Percentiles rank a stretch among this genome's conserved stretches.
These are phyloP conservation scores for Dactylellina cionopaga DNA, from an alignment of 2,329 filamentous ascomycete genomes.

Conservation along the genomic window DNA sequence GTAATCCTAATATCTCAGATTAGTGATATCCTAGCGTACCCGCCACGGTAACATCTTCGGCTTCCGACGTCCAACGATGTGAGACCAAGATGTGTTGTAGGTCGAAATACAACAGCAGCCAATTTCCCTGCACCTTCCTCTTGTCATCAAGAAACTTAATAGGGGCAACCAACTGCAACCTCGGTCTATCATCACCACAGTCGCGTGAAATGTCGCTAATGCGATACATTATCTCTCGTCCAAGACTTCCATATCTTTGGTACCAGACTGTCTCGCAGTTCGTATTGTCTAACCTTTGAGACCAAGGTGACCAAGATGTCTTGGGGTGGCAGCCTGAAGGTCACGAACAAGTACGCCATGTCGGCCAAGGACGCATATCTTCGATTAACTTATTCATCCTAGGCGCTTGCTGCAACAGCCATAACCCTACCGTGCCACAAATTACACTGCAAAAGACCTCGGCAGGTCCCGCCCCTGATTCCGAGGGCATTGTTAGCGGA, in stretches of 20 bases:
- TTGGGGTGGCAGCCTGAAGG: constrained; percentile 33
- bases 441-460: constrained; percentile 12
- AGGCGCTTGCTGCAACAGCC: not conserved
- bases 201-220: constrained; percentile 25
- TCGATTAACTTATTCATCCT: constrained; percentile 33
- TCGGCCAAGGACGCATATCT: constrained; percentile 22
- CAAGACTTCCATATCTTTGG: constrained; percentile 12
- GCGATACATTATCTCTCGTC: constrained; percentile 24
- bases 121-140: not conserved
- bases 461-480: constrained; percentile 12
- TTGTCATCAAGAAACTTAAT: not conserved
- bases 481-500: not conserved
- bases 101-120: constrained; percentile 10
- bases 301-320: constrained; percentile 16
- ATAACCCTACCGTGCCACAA: not conserved
- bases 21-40: constrained; percentile 5
- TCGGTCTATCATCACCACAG: constrained; percentile 25
- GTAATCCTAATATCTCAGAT: not conserved
- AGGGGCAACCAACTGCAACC: constrained; percentile 5
- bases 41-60: no score
- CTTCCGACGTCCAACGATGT: no score
- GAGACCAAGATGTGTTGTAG: not conserved
- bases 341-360: not conserved
- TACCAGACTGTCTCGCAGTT: constrained; percentile 11
- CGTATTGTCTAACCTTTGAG: constrained; percentile 13